Base-by-base conservation (phyloP, 257 asterid genomes). In the Rhazya stricta region DNA sequence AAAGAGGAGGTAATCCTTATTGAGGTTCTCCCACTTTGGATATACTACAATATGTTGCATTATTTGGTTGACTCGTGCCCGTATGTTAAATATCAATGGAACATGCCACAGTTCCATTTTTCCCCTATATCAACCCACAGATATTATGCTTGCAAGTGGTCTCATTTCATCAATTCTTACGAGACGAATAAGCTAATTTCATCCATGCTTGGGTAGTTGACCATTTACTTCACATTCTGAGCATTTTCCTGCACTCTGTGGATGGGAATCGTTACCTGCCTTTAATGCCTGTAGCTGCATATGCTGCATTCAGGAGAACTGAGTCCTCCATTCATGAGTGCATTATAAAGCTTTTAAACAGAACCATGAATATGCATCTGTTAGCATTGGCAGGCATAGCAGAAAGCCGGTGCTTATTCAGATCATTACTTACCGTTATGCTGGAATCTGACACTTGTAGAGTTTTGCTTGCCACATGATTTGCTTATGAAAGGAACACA, bases 201-300 rank as follows among this genome's bases (percentile, higher is more conserved):
- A 45, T 62, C 61, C 51, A 7, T 30, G 19, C 29, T 4, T 27
- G 32, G 53, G 32, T 42, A 29, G 37, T 30, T 74, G 34, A 60
- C n/a, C 6, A 54, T 21, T 72, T n/a, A 54, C 76, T 72, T 37
- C 25, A 56, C 76, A 57, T 58, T 27, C 66, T 58, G 66, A 57
- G 37, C 36, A 27, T 58, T 10, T 58, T 12, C 66, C 37, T 58
- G 18, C 18, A 41, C 67, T 54, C 25, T 36, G 53, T 65, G 69
- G 76, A 45, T 66, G 63, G 70, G 76, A 73, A 36, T 18, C 67
- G 77, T 53, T 51, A 21, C 56, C 37, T 69, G 29, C 46, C 74
- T 70, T 61, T 68, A 75, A 75, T 63, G 74, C 70, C 67, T 43
- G 70, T 70, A 71, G 58, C 54, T 36, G 72, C 70, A 72, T 58